phyloP scores from a whole-genome alignment of 495 filamentous ascomycete genomes.

The Aspergillus wentii region DNA sequence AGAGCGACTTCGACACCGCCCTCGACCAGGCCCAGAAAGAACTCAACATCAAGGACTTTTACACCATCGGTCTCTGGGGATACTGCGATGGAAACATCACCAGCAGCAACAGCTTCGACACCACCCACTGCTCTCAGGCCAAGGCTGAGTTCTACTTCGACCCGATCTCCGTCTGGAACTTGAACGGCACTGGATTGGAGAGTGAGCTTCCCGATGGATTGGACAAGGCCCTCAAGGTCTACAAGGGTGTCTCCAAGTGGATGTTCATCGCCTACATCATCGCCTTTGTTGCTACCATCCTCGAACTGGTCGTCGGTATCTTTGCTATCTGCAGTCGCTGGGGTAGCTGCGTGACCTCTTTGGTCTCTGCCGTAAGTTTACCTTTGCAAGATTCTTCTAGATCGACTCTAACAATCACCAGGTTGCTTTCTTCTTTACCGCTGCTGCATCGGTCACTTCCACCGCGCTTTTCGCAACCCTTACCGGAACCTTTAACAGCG shows the following conservation, averaged over 20 bases:
- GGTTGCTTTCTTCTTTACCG: constrained; percentile 50
- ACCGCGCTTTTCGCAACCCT: constrained; percentile 59
- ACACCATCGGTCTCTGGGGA: constrained; percentile 79
- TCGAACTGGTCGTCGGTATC: constrained; percentile 65
- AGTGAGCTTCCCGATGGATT: constrained; percentile 62
- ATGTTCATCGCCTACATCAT: constrained; percentile 69
- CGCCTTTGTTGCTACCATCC: constrained; percentile 64
- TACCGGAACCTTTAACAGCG: constrained; percentile 52
- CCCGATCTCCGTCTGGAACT: constrained; percentile 53
- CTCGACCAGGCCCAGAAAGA: constrained; percentile 36
- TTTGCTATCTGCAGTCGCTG: constrained; percentile 63
- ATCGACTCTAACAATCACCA: constrained; percentile 25
- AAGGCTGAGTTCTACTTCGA: constrained; percentile 75
- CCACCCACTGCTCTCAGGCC: constrained; percentile 49
- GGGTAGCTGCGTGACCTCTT: constrained; percentile 72
- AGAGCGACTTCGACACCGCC: constrained; percentile 23
- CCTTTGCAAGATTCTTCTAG: constrained; percentile 32
- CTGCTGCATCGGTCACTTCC: constrained; percentile 52
- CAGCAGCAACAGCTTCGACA: constrained; percentile 27
- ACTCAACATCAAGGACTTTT: constrained; percentile 65
- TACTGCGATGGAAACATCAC: constrained; percentile 72
- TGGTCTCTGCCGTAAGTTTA: constrained; percentile 56
- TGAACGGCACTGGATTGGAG: constrained; percentile 49
- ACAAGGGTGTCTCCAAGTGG: constrained; percentile 70
- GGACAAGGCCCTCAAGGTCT: constrained; percentile 60